Percentiles rank a stretch among this genome's conserved stretches.
Conservation (phyloP, 83 land plant genomes). For the Picea mariana region DNA sequence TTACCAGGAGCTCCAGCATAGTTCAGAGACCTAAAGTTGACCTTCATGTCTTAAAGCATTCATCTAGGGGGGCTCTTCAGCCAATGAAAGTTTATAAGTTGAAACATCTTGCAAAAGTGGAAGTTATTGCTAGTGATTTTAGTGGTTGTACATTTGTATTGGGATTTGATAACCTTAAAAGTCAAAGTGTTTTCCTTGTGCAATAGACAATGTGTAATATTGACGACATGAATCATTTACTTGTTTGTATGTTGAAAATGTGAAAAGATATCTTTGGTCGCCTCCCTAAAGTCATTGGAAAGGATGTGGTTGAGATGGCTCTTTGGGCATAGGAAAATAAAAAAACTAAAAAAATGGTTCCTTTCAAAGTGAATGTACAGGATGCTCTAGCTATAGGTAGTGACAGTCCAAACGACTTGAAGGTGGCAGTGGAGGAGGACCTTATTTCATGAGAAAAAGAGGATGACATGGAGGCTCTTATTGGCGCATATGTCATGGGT, state of each 20-base stretch:
- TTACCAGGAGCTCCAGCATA: no score
- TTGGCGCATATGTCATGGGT: conserved; percentile 98
- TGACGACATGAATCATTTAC: conserved; percentile 95
- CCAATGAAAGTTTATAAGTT: conserved; percentile 92
- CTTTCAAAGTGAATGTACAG: conserved; percentile 43
- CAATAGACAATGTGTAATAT: conserved; percentile 99
- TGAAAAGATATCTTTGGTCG: conserved; percentile 90
- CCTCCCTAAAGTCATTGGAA: conserved; percentile 93
- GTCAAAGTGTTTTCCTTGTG: conserved; percentile 92
- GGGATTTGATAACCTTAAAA: conserved; percentile 99
- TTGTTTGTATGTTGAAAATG: conserved; percentile 75
- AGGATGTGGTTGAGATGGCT: conserved; percentile 99
- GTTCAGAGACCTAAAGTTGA: no score
- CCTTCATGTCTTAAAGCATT: no score
- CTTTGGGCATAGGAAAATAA: conserved; percentile 98
- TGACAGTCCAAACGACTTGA: conserved; percentile 32
- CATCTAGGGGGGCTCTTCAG: no score
- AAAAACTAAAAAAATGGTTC: conserved; percentile 54
- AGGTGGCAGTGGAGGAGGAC: conserved; percentile 91
- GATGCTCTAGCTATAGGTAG: conserved; percentile 42
- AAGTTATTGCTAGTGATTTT: conserved; percentile 87
- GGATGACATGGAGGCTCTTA: conserved; percentile 98
- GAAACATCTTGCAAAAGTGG: conserved; percentile 93
- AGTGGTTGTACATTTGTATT: conserved; percentile 91
- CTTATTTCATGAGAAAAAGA: conserved; percentile 94